Conservation (phyloP, 176 grass and related monocot species). For the Oryza rufipogon region DNA sequence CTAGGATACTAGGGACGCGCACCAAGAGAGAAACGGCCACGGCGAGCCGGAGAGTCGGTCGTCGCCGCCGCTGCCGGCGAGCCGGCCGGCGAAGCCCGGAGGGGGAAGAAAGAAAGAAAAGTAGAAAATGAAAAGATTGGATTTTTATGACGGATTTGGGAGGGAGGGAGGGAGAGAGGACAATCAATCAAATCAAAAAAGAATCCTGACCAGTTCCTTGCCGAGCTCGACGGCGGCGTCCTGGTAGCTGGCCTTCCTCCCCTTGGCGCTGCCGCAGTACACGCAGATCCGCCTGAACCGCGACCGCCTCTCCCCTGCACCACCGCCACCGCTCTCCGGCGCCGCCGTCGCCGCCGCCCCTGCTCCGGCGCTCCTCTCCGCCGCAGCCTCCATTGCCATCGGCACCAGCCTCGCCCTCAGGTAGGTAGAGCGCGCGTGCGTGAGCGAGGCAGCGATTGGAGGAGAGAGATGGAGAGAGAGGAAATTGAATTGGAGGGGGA, state of each 20-base stretch:
- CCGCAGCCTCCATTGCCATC: slow-evolving; percentile 41
- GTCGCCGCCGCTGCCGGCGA: too few species aligned
- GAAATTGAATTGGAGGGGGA: not conserved
- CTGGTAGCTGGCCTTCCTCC: slow-evolving; percentile 78
- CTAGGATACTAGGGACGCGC: not conserved
- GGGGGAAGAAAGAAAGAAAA: too few species aligned
- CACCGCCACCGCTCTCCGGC: not conserved
- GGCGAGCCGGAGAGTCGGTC: not conserved
- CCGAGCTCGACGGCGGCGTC: slow-evolving; percentile 87
- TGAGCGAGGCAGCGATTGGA: not conserved
- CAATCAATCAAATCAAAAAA: too few species aligned
- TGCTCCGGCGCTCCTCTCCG: slow-evolving; percentile 5
- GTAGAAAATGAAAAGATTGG: not conserved
- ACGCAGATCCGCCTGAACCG: slow-evolving; percentile 87
- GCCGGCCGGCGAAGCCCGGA: not conserved
- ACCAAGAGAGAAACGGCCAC: not conserved
- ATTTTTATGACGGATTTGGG: slow-evolving; percentile 11
- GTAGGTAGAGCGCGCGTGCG: slow-evolving; percentile 34
- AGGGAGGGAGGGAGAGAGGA: not conserved
- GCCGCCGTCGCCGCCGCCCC: not conserved
- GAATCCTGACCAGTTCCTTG: slow-evolving; percentile 59
- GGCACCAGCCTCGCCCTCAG: not conserved
- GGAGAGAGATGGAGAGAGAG: not conserved
- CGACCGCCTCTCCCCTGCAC: slow-evolving; percentile 51
- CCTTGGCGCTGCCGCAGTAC: slow-evolving; percentile 82